A percentile compares a stretch with the other conserved stretches of the same genome.
phyloP scores from a whole-genome alignment of 371 early-diverging fungal species.

The Circinella minor region DNA sequence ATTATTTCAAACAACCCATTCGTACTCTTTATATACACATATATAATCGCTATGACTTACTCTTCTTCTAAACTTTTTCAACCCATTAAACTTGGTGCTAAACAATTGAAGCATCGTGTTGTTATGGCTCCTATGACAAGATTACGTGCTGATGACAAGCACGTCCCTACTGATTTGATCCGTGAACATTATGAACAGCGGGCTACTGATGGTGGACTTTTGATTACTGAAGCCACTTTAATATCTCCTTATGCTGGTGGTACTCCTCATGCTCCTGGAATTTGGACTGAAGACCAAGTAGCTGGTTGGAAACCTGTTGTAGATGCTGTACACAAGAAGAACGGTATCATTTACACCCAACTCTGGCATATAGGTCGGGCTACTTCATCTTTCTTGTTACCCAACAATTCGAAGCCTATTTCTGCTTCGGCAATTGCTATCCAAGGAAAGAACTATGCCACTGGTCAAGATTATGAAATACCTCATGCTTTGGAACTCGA shows the following conservation, averaged over 20 bases:
- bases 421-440: slow-evolving; percentile 31
- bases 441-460: slow-evolving; percentile 17
- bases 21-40: background rate
- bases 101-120: slow-evolving; percentile 50
- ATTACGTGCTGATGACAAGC: slow-evolving; percentile 31
- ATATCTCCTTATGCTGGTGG: slow-evolving; percentile 45
- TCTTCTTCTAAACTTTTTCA: slow-evolving; percentile 21
- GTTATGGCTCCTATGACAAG: slow-evolving; percentile 61
- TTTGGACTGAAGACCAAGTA: slow-evolving; percentile 56
- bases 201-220: slow-evolving; percentile 55
- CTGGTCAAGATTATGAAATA: slow-evolving; percentile 24
- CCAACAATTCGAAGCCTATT: slow-evolving; percentile 18
- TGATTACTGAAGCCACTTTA: slow-evolving; percentile 64
- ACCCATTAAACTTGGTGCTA: slow-evolving; percentile 38
- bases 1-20: too few relatives aligned
- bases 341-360: slow-evolving; percentile 61
- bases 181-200: slow-evolving; percentile 64
- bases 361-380: slow-evolving; percentile 27
- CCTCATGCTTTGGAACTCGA: slow-evolving; percentile 66
- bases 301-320: slow-evolving; percentile 62
- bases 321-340: slow-evolving; percentile 60
- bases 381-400: slow-evolving; percentile 3
- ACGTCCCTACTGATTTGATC: slow-evolving; percentile 43
- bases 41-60: background rate
- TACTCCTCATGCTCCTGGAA: slow-evolving; percentile 43